Conservation (phyloP, 441 rosid genomes). For the Erodium moschatum region DNA sequence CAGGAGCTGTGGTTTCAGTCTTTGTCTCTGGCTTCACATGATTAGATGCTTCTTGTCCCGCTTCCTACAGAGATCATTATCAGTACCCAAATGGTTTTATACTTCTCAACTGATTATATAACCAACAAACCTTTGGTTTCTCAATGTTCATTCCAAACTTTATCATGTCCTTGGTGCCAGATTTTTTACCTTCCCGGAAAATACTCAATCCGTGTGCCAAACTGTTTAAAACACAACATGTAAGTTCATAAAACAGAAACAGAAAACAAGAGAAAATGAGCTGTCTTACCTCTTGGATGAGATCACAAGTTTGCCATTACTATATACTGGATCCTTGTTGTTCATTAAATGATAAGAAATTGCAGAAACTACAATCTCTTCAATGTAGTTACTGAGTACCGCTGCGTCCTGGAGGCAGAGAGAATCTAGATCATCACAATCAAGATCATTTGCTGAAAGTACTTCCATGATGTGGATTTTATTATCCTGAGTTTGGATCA, state of each 20-base stretch:
- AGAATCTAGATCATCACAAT: conserved; percentile 65
- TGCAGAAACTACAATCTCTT: conserved; percentile 67
- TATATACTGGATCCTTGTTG: conserved; percentile 47
- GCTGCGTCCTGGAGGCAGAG: conserved; percentile 56
- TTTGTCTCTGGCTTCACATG: conserved; percentile 28
- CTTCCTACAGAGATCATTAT: conserved; percentile 27
- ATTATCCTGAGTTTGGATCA: conserved; percentile 63
- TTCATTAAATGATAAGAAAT: conserved; percentile 65
- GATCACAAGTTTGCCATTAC: conserved; percentile 63
- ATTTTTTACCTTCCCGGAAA: conserved; percentile 52
- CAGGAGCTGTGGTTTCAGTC: conserved; percentile 28
- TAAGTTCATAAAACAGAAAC: conserved; percentile 11
- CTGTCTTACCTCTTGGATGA: conserved; percentile 50
- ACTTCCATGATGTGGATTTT: conserved; percentile 73
- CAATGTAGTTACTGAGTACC: conserved; percentile 54
- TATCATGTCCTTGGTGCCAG: conserved; percentile 28
- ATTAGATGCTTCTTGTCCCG: conserved; percentile 17
- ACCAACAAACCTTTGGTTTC: conserved; percentile 32
- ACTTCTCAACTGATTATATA: not conserved
- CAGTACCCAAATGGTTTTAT: not conserved
- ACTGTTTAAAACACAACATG: conserved; percentile 28
- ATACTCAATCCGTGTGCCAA: conserved; percentile 67
- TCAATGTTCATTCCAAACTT: conserved; percentile 45
- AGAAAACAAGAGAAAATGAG: not conserved
- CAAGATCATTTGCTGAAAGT: conserved; percentile 65